A percentile compares a stretch with the other conserved stretches of the same genome.
Evolutionary conservation across 2,329 filamentous ascomycete genomes (phyloP).

Genomic region (Pseudogymnoascus sp.): DNA sequence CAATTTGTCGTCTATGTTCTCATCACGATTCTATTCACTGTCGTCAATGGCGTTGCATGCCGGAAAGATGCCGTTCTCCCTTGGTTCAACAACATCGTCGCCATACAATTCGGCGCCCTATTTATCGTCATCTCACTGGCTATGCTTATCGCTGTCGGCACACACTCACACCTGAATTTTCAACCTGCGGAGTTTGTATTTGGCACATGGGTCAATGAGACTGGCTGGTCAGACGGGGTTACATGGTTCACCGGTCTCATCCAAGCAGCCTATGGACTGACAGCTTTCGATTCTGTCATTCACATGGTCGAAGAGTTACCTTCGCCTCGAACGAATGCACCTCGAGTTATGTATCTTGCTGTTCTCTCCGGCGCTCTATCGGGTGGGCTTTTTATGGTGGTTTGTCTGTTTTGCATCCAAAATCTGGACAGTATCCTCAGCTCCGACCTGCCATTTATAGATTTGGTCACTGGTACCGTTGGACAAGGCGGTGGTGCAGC

Average conservation of each 20-base stretch:
- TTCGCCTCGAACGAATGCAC: slow-evolving; percentile 42
- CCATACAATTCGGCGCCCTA: slow-evolving; percentile 43
- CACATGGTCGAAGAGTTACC: slow-evolving; percentile 54
- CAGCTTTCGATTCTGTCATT: slow-evolving; percentile 51
- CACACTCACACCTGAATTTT: slow-evolving; percentile 37
- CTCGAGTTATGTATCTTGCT: slow-evolving; percentile 45
- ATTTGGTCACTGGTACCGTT: slow-evolving; percentile 37
- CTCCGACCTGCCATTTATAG: slow-evolving; percentile 42
- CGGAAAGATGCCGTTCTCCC: slow-evolving; percentile 42
- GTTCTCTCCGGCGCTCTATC: slow-evolving; percentile 42
- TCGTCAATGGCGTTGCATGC: slow-evolving; percentile 45
- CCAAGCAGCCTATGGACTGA: slow-evolving; percentile 49
- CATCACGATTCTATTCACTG: slow-evolving; percentile 40
- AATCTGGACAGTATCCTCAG: slow-evolving; percentile 36
- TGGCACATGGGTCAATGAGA: slow-evolving; percentile 42
- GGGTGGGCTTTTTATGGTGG: slow-evolving; percentile 45
- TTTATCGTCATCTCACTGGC: slow-evolving; percentile 47
- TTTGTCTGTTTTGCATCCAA: slow-evolving; percentile 45
- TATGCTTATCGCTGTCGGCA: slow-evolving; percentile 45
- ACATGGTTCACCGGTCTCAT: slow-evolving; percentile 53
- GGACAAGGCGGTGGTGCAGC: slow-evolving; percentile 37
- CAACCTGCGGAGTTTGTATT: slow-evolving; percentile 47
- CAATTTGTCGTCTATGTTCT: slow-evolving; percentile 49
- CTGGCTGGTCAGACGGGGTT: slow-evolving; percentile 47
- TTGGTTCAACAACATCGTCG: slow-evolving; percentile 50